Evolutionary conservation across 345 rosid genomes (phyloP).

Genomic region (Eucalyptus victrix): DNA sequence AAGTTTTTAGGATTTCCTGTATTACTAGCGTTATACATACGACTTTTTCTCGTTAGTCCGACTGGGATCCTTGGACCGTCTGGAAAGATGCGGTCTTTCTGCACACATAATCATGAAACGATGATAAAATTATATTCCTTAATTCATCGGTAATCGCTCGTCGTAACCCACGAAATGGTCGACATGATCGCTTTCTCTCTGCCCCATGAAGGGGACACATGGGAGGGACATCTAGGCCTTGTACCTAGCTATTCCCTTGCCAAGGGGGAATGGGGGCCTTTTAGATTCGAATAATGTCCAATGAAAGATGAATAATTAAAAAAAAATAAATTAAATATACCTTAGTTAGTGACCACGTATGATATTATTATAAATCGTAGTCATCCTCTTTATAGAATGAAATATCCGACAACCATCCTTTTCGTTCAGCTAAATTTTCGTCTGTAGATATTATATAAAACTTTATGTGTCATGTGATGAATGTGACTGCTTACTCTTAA

Average conservation of each 20-base stretch:
- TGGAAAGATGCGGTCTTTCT: background rate
- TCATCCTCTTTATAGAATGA: background rate
- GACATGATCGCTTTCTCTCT: background rate
- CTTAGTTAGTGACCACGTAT: background rate
- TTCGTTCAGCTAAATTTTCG: background rate
- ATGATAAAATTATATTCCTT: background rate
- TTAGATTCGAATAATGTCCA: background rate
- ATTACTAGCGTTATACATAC: background rate
- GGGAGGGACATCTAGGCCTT: background rate
- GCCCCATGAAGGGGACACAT: background rate
- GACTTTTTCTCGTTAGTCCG: background rate
- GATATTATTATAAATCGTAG: background rate
- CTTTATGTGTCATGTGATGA: background rate
- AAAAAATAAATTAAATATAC: background rate
- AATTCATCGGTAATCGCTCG: background rate
- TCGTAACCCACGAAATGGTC: background rate
- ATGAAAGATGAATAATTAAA: background rate
- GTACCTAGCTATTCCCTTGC: background rate
- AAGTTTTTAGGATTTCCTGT: background rate
- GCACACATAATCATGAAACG: background rate
- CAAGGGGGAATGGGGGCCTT: background rate
- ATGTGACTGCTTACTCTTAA: fast-evolving
- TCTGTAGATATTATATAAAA: background rate
- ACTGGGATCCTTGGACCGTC: background rate
- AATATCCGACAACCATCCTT: background rate